Conservation (phyloP, 176 grass and related monocot species). For the Eragrostis curvula region DNA sequence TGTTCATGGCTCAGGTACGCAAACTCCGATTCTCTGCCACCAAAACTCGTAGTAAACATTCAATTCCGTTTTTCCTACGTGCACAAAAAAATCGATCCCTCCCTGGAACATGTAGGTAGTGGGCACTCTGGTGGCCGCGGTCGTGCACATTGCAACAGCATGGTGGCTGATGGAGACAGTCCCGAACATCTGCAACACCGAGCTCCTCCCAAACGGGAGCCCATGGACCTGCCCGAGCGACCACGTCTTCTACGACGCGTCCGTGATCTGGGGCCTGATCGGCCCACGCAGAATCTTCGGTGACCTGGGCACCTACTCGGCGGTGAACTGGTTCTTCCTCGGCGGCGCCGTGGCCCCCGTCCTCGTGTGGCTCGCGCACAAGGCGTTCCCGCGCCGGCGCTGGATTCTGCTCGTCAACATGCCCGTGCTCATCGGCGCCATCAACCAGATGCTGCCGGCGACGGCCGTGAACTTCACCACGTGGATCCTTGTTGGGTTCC, state of each 20-base stretch:
- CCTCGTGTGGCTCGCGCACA: slow-evolving; percentile 78
- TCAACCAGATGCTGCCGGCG: slow-evolving; percentile 65
- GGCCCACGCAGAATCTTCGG: slow-evolving; percentile 91
- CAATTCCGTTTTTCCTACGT: too few relatives aligned
- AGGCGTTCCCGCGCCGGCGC: slow-evolving; percentile 65
- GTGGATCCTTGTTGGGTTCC: slow-evolving; percentile 78
- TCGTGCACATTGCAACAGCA: slow-evolving; percentile 81
- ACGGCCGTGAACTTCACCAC: slow-evolving; percentile 89
- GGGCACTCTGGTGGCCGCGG: slow-evolving; percentile 73
- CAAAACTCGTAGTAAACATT: neutral
- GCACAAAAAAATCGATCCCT: too few relatives aligned
- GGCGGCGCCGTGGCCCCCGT: slow-evolving; percentile 74
- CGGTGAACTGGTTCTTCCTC: slow-evolving; percentile 95
- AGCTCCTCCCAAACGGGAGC: slow-evolving; percentile 69
- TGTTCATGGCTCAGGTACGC: slow-evolving; percentile 95
- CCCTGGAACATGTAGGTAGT: slow-evolving; percentile 64
- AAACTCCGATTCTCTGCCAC: neutral
- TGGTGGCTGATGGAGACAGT: slow-evolving; percentile 96
- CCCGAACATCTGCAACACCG: slow-evolving; percentile 74
- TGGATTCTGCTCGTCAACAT: slow-evolving; percentile 93
- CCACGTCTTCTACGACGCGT: slow-evolving; percentile 91
- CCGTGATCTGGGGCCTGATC: slow-evolving; percentile 93
- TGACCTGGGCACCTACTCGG: slow-evolving; percentile 74
- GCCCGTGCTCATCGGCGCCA: slow-evolving; percentile 71
- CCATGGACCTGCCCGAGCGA: slow-evolving; percentile 90